Base-by-base conservation (phyloP, 2,329 filamentous ascomycete genomes). In the Orbilia oligospora region DNA sequence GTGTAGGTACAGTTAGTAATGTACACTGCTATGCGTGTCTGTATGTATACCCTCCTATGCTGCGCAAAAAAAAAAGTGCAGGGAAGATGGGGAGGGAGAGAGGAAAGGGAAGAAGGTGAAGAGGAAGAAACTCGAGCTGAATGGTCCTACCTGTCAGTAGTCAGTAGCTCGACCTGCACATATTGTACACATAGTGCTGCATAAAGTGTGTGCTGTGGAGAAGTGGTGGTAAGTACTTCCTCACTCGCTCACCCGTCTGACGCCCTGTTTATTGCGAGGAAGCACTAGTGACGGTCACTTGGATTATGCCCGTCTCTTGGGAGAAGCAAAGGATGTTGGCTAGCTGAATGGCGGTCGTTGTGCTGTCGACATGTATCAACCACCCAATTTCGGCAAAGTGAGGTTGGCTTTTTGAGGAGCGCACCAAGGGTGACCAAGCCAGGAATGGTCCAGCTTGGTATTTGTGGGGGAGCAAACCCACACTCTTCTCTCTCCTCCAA, bases 341-440 rank as follows among this genome's bases (percentile, higher is more conserved):
- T 77, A 71, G 73, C 73, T 77, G 73, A 61, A 61, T 36, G 58
- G 58, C 49, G 61, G 67, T 67, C 73, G 73, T 71, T 64, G 58
- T 68, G 73, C 73, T 77, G 73, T 77, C 73, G 66, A 77, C 73
- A 77, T 77, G 73, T 77, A 77, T 68, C 67, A 77, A 77, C 73
- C 73, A 71, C 73, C 73, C 73, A 77, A 71, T 77, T 77, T 77
- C 73, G 67, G 73, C 61, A 77, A 77, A 67, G 73, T 71, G 73
- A 77, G 73, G 67, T 77, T 77, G 67, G 73, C 73, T 77, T 77
- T 77, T 77, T 77, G 73, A 77, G 73, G 73, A 77, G 73, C 73
- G 73, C 73, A 77, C 73, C 73, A 77, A 71, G 73, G 72, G 73
- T 71, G 67, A 71, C 73, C 73, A 77, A 71, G 73, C 73, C 73